Conservation (phyloP, 805 yeast species). For the Citeromyces nyonsensis region DNA sequence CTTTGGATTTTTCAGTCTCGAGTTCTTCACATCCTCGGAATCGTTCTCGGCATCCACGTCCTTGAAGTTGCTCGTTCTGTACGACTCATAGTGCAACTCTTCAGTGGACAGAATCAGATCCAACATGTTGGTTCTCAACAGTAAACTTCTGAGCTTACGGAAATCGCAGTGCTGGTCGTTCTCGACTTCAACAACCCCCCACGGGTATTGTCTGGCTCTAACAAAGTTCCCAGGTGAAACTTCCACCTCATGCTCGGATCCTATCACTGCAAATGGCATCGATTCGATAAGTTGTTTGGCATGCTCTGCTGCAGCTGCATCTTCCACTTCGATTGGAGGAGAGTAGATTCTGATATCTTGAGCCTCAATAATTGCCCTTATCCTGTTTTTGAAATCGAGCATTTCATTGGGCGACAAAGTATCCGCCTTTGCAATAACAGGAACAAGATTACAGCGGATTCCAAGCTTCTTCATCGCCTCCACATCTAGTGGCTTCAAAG, state of each 20-base stretch:
- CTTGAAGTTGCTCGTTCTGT: slow-evolving; percentile 59
- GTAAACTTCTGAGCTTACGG: slow-evolving; percentile 60
- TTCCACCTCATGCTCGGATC: slow-evolving; percentile 59
- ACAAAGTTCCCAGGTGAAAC: slow-evolving; percentile 47
- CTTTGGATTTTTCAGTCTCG: slow-evolving; percentile 67
- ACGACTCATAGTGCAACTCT: slow-evolving; percentile 69
- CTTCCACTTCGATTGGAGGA: slow-evolving; percentile 67
- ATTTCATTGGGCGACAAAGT: slow-evolving; percentile 63
- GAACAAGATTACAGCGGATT: slow-evolving; percentile 73
- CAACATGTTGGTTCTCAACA: slow-evolving; percentile 72
- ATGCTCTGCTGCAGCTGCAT: slow-evolving; percentile 64
- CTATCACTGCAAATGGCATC: slow-evolving; percentile 80
- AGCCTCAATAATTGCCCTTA: slow-evolving; percentile 70
- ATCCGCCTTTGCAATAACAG: slow-evolving; percentile 82
- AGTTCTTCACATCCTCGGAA: slow-evolving; percentile 20
- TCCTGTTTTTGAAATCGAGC: slow-evolving; percentile 52
- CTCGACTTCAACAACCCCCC: slow-evolving; percentile 85
- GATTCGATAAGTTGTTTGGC: slow-evolving; percentile 66
- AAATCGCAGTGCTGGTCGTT: slow-evolving; percentile 79
- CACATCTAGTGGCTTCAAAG: slow-evolving; percentile 76
- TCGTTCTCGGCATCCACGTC: slow-evolving; percentile 22
- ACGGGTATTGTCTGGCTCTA: slow-evolving; percentile 75
- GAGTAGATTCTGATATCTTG: slow-evolving; percentile 76
- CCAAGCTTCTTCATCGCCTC: slow-evolving; percentile 77
- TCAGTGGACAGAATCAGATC: slow-evolving; percentile 71